Base-by-base conservation (phyloP, 805 yeast species). In the Yamadazyma laniorum region DNA sequence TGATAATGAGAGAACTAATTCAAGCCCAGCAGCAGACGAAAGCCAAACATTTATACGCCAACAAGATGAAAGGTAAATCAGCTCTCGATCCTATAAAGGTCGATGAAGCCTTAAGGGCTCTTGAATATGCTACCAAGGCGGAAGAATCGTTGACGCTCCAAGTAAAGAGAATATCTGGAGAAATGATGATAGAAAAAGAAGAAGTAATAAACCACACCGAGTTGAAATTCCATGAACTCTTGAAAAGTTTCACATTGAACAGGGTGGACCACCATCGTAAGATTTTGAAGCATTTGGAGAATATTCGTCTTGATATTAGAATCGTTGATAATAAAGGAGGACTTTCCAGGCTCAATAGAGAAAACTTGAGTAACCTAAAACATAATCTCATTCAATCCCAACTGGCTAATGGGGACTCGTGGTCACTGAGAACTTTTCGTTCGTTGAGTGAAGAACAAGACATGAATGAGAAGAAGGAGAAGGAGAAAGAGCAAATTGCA, bases 191-290 rank as follows among this genome's bases (percentile, higher is more conserved):
- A 25, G 97, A 90, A 58, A 73, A 80, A 40, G 61, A 72, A 26
- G 79, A 79, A 34, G 78, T 87, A 50, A 50, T 83, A 21, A 59
- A 63, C 11, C 75, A 77, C 51, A 67, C 84, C n/a, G 85, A 85
- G 39, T 41, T 52, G 3, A 79, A 75, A 52, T 52, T 88, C 26
- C 72, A 70, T 42, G 59, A 60, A 15, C 62, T 77, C 17, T 65
- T 91, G 33, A 79, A 79, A 42, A 74, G 70, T 31, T 79, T 74
- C 45, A 77, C 88, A 0, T 63, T 85, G 46, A 78, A 80, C 45
- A 80, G 80, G 50, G 89, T 93, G 30, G 95, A 88, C 43, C 85
- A 81, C 48, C 96, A 90, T 63, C 75, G 98, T 30, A 82, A 86
- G 51, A 80, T 85, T 34, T 69, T 93, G 36, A 74, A 79, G 39